Evolutionary conservation across 768 basidiomycete species (phyloP).

Genomic region (Tricholoma hemisulphureum): DNA sequence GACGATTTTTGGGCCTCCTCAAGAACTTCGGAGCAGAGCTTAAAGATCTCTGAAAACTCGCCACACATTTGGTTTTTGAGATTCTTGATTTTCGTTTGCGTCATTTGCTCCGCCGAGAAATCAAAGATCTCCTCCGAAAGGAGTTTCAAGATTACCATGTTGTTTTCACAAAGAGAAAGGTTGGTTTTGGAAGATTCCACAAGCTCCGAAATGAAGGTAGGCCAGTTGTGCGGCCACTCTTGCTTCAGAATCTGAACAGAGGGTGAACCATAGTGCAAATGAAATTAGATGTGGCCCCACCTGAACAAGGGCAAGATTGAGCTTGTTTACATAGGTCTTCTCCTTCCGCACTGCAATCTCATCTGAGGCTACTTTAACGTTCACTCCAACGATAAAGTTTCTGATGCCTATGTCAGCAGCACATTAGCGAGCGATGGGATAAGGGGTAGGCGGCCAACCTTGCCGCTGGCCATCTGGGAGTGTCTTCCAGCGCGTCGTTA

Average conservation of each 20-base stretch:
- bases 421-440: neutral
- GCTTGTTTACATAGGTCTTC: constrained; percentile 92
- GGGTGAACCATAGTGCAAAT: constrained; percentile 5
- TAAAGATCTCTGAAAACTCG: constrained; percentile 97
- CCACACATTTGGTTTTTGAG: constrained; percentile 98
- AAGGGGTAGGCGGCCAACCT: constrained; percentile 44
- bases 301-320: constrained; percentile 94
- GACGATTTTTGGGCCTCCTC: constrained; percentile 95
- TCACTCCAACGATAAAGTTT: constrained; percentile 92
- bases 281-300: constrained; percentile 41
- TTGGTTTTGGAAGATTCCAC: constrained; percentile 97
- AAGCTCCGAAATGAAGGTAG: constrained; percentile 93
- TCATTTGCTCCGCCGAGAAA: constrained; percentile 98
- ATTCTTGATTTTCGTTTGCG: constrained; percentile 94
- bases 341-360: constrained; percentile 87
- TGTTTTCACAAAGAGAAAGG: constrained; percentile 96
- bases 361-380: constrained; percentile 91
- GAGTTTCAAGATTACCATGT: constrained; percentile 97
- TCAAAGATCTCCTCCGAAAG: constrained; percentile 98
- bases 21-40: constrained; percentile 94
- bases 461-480: constrained; percentile 95
- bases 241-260: constrained; percentile 87
- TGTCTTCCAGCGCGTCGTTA: constrained; percentile 93
- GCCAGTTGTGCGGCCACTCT: constrained; percentile 99
- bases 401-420: constrained; percentile 68